Evolutionary conservation across 257 asterid species (phyloP).

Genomic region (Striga asiatica): DNA sequence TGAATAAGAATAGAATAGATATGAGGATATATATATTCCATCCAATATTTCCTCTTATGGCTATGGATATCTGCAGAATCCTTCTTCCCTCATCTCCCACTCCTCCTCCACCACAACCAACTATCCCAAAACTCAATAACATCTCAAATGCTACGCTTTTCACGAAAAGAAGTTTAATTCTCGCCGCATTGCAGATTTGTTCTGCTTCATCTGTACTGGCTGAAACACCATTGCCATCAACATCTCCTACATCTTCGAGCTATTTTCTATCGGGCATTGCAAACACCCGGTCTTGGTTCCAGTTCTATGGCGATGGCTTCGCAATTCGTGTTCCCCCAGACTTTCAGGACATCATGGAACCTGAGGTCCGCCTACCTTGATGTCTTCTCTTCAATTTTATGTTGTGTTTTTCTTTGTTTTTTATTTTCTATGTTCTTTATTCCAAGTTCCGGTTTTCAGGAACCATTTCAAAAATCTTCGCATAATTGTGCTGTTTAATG

Average conservation of each 20-base stretch:
- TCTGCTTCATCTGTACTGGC: constrained; percentile 31
- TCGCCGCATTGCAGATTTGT: constrained; percentile 31
- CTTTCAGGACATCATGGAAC: constrained; percentile 69
- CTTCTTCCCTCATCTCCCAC: constrained; percentile 19
- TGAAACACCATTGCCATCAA: constrained; percentile 21
- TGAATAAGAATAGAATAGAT: too few species aligned
- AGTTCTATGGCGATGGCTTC: constrained; percentile 78
- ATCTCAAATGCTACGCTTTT: constrained; percentile 8
- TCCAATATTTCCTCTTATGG: too few species aligned
- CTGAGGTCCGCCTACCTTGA: constrained; percentile 44
- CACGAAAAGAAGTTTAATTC: constrained; percentile 41
- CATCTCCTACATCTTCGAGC: constrained; percentile 10
- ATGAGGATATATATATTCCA: too few species aligned
- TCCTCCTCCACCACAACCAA: constrained; percentile 19
- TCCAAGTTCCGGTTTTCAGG: too few species aligned
- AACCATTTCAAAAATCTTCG: too few species aligned
- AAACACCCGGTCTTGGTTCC: constrained; percentile 84
- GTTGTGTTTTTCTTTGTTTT: not conserved
- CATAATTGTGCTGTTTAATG: too few species aligned
- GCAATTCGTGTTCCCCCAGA: constrained; percentile 84
- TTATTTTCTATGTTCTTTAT: not conserved
- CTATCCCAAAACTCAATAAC: constrained; percentile 20
- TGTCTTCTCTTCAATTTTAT: not conserved
- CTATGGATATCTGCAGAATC: constrained; percentile 28
- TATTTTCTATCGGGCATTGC: constrained; percentile 64